These are phyloP conservation scores for Plectosphaerella sp. DNA, from an alignment of 2,329 filamentous ascomycete genomes.

Conservation along the genomic window DNA sequence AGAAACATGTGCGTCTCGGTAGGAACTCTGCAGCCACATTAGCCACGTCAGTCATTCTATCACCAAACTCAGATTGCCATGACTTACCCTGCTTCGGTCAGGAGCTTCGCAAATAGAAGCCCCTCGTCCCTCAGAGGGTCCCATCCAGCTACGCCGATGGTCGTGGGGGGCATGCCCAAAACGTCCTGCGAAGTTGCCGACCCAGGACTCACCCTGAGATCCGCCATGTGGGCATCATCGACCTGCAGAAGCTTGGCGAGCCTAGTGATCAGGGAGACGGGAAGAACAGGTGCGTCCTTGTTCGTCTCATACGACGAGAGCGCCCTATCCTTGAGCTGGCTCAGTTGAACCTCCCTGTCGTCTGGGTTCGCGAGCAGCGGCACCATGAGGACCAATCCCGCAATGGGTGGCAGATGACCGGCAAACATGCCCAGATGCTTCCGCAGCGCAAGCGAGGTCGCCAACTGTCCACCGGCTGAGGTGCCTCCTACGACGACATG, in stretches of 20 bases:
- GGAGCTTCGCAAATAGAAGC: neutral
- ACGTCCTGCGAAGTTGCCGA: constrained; percentile 8
- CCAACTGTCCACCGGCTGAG: constrained; percentile 39
- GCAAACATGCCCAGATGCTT: constrained; percentile 24
- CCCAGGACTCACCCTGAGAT: constrained; percentile 34
- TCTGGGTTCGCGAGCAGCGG: constrained; percentile 31
- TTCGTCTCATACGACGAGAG: constrained; percentile 39
- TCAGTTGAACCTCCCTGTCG: constrained; percentile 21
- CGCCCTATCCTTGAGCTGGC: constrained; percentile 26
- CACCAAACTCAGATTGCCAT: neutral
- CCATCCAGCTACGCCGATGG: neutral
- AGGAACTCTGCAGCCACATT: constrained; percentile 32
- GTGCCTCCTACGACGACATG: constrained; percentile 41
- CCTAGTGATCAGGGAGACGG: constrained; percentile 25
- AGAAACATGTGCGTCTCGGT: constrained; percentile 43
- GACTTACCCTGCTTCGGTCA: neutral
- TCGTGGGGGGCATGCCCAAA: neutral
- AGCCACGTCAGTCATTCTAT: neutral
- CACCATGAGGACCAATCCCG: constrained; percentile 48
- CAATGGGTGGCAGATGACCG: constrained; percentile 22
- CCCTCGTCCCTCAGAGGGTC: neutral
- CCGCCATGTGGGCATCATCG: constrained; percentile 14
- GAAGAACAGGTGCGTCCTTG: constrained; percentile 43
- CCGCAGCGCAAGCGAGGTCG: constrained; percentile 30
- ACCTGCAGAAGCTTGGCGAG: constrained; percentile 14